Evolutionary conservation across 208 protist species (phyloP).

Genomic region (Entamoeba dispar): DNA sequence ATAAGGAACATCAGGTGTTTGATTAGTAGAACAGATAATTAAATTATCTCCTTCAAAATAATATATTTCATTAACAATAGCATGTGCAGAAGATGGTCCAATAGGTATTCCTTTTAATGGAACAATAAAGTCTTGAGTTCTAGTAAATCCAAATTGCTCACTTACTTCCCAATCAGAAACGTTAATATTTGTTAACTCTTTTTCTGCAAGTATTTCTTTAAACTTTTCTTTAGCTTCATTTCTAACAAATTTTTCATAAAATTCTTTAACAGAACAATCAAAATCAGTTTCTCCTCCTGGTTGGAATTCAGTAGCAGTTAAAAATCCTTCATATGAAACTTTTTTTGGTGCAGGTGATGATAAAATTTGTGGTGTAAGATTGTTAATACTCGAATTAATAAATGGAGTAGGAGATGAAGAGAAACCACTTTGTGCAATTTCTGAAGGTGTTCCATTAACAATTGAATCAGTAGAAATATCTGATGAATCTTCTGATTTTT

Average conservation of each 20-base stretch:
- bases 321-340: not conserved
- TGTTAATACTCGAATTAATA: too few relatives aligned
- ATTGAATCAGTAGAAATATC: not conserved
- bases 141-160: not conserved
- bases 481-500: too few relatives aligned
- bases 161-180: not conserved
- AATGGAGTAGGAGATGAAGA: not conserved
- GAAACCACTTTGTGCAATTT: not conserved
- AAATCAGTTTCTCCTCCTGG: not conserved
- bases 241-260: not conserved
- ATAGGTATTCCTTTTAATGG: not conserved
- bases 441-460: not conserved
- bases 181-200: not conserved
- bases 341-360: not conserved
- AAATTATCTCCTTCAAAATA: not conserved
- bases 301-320: not conserved
- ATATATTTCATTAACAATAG: not conserved
- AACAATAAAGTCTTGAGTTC: not conserved
- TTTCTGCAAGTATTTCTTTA: not conserved
- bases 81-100: not conserved
- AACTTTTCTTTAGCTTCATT: not conserved
- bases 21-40: not conserved
- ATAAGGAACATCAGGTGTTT: not conserved
- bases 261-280: not conserved
- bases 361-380: too few relatives aligned